These are phyloP conservation scores for Cystobasidium tubakii DNA, from an alignment of 768 basidiomycete genomes.

Conservation along the genomic window DNA sequence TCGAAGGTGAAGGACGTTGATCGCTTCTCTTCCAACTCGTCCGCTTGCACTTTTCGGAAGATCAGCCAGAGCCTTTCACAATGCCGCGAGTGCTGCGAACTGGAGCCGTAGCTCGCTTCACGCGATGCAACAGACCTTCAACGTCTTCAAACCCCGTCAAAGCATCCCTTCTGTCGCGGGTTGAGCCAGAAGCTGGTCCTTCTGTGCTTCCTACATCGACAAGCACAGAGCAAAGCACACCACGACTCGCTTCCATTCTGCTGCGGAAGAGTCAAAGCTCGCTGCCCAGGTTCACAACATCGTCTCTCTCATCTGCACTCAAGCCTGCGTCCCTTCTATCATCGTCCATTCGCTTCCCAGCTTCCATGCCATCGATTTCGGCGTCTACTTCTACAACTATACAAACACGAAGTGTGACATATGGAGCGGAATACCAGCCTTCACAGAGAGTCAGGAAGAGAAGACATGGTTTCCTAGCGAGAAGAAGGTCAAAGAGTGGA, in stretches of 20 bases:
- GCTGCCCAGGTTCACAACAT: background rate
- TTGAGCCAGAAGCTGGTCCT: background rate
- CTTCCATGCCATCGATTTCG: background rate
- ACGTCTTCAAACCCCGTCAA: background rate
- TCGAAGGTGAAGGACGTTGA: background rate
- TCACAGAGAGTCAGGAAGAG: constrained; percentile 87
- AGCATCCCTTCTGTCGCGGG: background rate
- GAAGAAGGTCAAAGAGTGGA: constrained; percentile 47
- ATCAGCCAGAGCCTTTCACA: background rate
- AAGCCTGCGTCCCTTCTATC: background rate
- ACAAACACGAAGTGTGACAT: constrained; percentile 50
- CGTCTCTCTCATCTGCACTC: background rate
- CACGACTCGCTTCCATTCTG: constrained; percentile 2
- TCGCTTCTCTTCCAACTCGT: background rate
- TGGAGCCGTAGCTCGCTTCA: background rate
- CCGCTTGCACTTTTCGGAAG: background rate
- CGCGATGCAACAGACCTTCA: background rate
- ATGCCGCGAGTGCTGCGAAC: background rate
- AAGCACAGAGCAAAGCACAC: background rate
- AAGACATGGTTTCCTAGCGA: constrained; percentile 80
- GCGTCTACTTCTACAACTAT: background rate
- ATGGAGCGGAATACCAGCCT: constrained; percentile 93
- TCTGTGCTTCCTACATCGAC: background rate
- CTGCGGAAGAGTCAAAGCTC: constrained; percentile 2
- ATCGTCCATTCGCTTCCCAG: constrained; percentile 1